Conservation (phyloP, 176 grass and related monocot genomes). For the Tillandsia leiboldiana region DNA sequence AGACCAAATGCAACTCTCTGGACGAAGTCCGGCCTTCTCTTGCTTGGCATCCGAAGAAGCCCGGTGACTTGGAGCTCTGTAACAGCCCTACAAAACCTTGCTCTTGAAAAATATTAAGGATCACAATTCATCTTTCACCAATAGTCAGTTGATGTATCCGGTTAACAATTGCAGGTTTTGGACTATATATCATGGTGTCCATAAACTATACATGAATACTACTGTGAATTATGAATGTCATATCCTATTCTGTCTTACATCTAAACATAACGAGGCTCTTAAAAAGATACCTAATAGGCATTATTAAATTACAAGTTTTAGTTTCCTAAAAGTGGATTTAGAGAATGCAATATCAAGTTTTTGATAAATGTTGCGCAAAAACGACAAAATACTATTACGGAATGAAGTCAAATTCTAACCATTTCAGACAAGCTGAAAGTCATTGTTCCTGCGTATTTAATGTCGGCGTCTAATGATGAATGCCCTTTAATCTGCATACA, state of each 20-base stretch:
- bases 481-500: conserved; percentile 2
- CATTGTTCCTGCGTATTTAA: background rate
- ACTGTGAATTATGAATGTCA: background rate
- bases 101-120: conserved; percentile 50
- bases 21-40: conserved; percentile 73
- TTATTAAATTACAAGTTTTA: background rate
- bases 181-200: background rate
- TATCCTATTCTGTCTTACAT: background rate
- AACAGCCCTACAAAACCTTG: conserved; percentile 83
- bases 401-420: background rate
- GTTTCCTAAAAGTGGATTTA: background rate
- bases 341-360: background rate
- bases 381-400: background rate
- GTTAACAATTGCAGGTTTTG: background rate
- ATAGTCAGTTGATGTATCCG: background rate
- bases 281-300: background rate
- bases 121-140: background rate
- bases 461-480: background rate
- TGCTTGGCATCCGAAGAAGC: conserved; percentile 74
- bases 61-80: conserved; percentile 70
- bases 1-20: conserved; percentile 85
- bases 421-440: background rate
- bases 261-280: background rate
- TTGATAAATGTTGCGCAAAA: too few species aligned
- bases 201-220: background rate